Percentiles rank a stretch among this genome's conserved stretches.
phyloP scores from a whole-genome alignment of 2,329 filamentous ascomycete genomes.

The Lasiodiplodia theobromae region DNA sequence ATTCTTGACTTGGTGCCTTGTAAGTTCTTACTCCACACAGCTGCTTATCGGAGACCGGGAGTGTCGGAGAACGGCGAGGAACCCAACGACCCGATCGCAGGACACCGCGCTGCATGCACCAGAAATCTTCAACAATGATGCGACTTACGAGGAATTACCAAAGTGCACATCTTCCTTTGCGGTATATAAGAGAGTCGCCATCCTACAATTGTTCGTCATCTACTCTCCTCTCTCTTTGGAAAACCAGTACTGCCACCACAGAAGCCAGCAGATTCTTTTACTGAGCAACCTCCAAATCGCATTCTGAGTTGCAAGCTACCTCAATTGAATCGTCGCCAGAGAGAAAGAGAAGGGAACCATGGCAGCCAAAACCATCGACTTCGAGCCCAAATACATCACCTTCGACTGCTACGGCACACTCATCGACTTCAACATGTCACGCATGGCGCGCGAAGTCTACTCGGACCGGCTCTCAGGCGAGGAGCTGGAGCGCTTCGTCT shows the following conservation, averaged over 20 bases:
- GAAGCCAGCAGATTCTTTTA: too few species aligned
- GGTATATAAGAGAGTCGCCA: neutral
- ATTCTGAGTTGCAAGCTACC: too few species aligned
- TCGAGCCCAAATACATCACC: conserved; percentile 30
- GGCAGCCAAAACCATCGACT: conserved; percentile 15
- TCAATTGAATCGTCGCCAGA: too few species aligned
- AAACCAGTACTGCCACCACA: too few species aligned
- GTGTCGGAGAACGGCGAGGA: neutral
- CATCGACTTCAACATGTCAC: conserved; percentile 30
- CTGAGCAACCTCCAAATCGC: too few species aligned
- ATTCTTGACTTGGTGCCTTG: too few species aligned
- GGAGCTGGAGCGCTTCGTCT: conserved; percentile 28
- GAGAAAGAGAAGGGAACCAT: neutral
- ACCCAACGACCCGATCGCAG: neutral
- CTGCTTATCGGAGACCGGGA: neutral
- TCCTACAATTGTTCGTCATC: too few species aligned
- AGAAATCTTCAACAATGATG: neutral
- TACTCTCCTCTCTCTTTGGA: too few species aligned
- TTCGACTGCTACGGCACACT: conserved; percentile 31
- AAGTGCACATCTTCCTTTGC: neutral
- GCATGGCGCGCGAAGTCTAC: conserved; percentile 26
- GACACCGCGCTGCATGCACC: neutral
- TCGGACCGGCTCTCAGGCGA: neutral
- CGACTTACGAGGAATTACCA: neutral
- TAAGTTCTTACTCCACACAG: too few species aligned